Evolutionary conservation across 495 filamentous ascomycete genomes (phyloP).

Genomic region (Beverwykella pulmonaria): DNA sequence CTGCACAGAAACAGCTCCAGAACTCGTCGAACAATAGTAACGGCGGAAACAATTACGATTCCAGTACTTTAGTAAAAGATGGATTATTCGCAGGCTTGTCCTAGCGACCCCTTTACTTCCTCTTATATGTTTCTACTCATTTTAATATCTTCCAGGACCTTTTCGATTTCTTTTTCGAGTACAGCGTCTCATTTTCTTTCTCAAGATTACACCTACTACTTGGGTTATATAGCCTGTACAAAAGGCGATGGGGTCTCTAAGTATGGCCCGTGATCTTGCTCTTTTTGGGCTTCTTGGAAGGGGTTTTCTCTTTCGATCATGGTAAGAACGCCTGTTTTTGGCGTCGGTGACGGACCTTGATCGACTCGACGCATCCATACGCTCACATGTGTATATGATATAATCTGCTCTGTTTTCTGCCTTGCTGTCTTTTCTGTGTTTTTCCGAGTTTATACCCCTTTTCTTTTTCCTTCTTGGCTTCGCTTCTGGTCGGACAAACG

Average conservation of each 20-base stretch:
- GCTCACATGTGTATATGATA: no score
- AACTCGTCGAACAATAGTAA: conserved; percentile 13
- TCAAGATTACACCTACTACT: not conserved
- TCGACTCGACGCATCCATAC: no score
- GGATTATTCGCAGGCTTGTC: conserved; percentile 11
- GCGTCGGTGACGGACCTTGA: no score
- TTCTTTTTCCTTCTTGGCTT: not conserved
- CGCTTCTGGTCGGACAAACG: not conserved
- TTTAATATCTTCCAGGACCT: not conserved
- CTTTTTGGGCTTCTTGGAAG: no score
- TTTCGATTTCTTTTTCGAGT: not conserved
- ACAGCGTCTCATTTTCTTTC: not conserved
- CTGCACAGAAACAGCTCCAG: conserved; percentile 36
- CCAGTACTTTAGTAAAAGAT: conserved; percentile 31
- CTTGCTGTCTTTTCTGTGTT: not conserved
- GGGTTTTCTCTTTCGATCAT: no score
- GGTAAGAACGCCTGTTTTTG: no score
- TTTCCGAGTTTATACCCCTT: not conserved
- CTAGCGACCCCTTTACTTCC: not conserved
- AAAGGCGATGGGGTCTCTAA: not conserved
- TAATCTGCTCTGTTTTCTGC: no score
- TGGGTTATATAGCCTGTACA: not conserved
- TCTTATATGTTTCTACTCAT: not conserved
- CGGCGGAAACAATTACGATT: conserved; percentile 19
- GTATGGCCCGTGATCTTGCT: no score